A percentile compares a stretch with the other conserved stretches of the same genome.
Evolutionary conservation across 2,329 filamentous ascomycete species (phyloP).

Genomic region (Pseudocercospora macadamiae): DNA sequence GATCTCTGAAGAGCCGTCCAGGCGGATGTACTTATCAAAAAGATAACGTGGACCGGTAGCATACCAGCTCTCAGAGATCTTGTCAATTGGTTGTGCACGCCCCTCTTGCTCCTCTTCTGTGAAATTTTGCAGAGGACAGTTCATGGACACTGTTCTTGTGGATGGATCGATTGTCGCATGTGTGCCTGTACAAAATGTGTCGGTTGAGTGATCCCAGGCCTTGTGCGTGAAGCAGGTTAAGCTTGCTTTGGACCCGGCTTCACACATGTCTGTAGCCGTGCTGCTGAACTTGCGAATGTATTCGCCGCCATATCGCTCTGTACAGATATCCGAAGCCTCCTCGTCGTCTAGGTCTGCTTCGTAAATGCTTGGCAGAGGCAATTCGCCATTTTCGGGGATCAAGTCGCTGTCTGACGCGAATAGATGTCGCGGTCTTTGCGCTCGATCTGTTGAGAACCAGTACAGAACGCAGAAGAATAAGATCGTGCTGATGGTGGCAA

Average conservation of each 20-base stretch:
- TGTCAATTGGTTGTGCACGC: neutral
- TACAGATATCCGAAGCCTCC: too few relatives aligned
- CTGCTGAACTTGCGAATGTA: constrained; percentile 11
- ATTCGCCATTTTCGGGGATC: too few relatives aligned
- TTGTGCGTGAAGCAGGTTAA: constrained; percentile 17
- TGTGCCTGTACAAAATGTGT: constrained; percentile 16
- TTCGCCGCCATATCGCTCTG: neutral
- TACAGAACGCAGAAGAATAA: too few relatives aligned
- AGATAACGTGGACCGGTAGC: constrained; percentile 10
- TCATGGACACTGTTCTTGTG: neutral
- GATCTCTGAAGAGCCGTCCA: neutral
- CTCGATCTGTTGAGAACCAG: too few relatives aligned
- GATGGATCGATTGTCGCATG: constrained; percentile 5
- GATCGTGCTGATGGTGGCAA: too few relatives aligned
- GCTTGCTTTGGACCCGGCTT: neutral
- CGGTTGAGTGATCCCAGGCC: constrained; percentile 1
- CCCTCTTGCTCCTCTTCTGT: neutral
- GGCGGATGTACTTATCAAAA: constrained; percentile 5
- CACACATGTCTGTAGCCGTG: constrained; percentile 8
- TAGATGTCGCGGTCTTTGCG: too few relatives aligned
- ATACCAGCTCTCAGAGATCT: constrained; percentile 13
- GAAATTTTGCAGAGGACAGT: neutral
- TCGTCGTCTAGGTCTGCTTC: too few relatives aligned
- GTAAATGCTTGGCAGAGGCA: too few relatives aligned
- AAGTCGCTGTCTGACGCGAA: too few relatives aligned